Evolutionary conservation across 208 protist genomes (phyloP).

Genomic region (Leishmania mexicana): DNA sequence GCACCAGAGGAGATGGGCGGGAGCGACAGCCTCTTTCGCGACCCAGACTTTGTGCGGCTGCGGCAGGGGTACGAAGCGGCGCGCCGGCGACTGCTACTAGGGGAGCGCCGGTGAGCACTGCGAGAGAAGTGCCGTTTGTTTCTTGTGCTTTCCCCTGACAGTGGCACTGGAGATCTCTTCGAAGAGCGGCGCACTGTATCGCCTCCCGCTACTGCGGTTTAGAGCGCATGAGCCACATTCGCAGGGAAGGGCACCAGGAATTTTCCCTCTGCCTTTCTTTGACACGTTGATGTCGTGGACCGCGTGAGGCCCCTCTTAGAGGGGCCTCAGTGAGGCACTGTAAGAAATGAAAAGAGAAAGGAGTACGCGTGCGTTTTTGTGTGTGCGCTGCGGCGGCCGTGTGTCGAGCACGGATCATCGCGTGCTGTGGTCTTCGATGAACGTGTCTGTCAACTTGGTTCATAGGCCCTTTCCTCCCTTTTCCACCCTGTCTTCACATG

Average conservation of each 20-base stretch:
- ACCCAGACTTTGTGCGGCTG: slow-evolving; percentile 22
- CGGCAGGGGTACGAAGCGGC: slow-evolving; percentile 22
- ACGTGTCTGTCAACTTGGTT: not conserved
- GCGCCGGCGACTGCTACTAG: slow-evolving; percentile 19
- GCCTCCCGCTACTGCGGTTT: not conserved
- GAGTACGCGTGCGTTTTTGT: not conserved
- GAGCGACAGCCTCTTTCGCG: slow-evolving; percentile 25
- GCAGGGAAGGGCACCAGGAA: not conserved
- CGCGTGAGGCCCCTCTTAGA: not conserved
- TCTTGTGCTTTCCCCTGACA: not conserved
- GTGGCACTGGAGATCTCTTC: not conserved
- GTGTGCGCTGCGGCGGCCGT: not conserved
- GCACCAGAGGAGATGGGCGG: slow-evolving; percentile 13
- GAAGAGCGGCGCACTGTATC: not conserved
- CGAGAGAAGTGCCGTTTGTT: not conserved
- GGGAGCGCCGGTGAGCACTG: not conserved
- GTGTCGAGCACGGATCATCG: not conserved
- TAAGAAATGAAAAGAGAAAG: not conserved
- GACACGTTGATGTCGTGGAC: not conserved
- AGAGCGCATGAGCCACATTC: not conserved
- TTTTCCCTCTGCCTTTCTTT: not conserved
- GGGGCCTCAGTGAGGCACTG: not conserved
- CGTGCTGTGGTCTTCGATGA: not conserved
- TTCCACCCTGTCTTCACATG: not conserved
- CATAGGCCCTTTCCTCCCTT: not conserved